These are phyloP conservation scores for Diaporthe citri DNA, from an alignment of 2,329 filamentous ascomycete genomes.

Conservation along the genomic window DNA sequence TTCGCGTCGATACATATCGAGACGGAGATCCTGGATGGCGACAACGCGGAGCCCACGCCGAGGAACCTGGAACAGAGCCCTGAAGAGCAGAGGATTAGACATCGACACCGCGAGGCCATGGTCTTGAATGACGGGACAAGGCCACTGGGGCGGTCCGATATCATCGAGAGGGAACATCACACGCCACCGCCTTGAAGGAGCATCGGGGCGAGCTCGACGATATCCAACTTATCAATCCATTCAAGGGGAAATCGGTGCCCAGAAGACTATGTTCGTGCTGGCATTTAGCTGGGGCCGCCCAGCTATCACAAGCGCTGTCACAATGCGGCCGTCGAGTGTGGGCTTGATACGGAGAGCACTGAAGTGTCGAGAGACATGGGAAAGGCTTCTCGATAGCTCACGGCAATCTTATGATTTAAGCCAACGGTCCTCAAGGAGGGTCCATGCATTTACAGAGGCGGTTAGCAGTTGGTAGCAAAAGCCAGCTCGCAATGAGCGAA, in stretches of 20 bases:
- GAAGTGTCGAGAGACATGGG: not conserved
- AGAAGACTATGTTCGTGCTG: not conserved
- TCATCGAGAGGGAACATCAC: constrained; percentile 75
- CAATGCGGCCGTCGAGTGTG: not conserved
- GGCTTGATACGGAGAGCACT: not conserved
- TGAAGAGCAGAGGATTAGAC: constrained; percentile 79
- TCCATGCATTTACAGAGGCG: not conserved
- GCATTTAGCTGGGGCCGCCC: not conserved
- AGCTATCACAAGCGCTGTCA: not conserved
- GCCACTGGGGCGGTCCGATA: constrained; percentile 80
- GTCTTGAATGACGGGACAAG: constrained; percentile 89
- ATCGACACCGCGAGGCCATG: constrained; percentile 88
- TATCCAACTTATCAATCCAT: not conserved
- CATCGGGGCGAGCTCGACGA: not conserved
- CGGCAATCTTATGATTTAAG: not conserved
- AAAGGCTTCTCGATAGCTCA: not conserved
- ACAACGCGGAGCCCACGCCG: constrained; percentile 50
- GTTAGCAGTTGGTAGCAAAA: not conserved
- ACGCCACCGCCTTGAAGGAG: constrained; percentile 46
- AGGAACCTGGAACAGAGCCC: constrained; percentile 65
- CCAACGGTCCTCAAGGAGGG: not conserved
- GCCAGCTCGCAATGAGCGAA: not conserved
- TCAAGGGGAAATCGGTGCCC: not conserved
- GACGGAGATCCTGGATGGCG: constrained; percentile 39
- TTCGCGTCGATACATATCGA: constrained; percentile 39